Base-by-base conservation (phyloP, 306 rosid species). In the Lathyrus aphaca region DNA sequence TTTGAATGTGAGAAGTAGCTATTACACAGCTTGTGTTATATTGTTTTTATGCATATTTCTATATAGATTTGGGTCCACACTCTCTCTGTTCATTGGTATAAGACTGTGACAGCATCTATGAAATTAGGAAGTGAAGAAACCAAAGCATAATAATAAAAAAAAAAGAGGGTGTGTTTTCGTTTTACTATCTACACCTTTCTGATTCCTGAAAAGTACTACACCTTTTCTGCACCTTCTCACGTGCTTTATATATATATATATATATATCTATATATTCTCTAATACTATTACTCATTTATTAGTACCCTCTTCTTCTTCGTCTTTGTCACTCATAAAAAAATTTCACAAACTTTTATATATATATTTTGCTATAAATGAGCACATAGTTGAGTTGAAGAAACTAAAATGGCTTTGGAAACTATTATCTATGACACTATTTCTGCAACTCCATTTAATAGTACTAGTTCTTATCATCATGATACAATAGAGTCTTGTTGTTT, bases 1-100 rank as follows among this genome's bases (percentile, higher is more conserved):
- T 87, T 85, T 90, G 94, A 87, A 87, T 82, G 91, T 73, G 94
- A 80, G 80, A 82, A 46, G 89, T 84, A 74, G 84, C 91, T 82
- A 76, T 83, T 77, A 74, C 89, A 81, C 91, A 87, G 94, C 88
- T 86, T 56, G 81, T 56, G 81, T 82, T 80, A 1, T 71, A 76
- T 84, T 90, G 96, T 87, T 86, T 86, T 77, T 82, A 80, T 87
- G 85, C 89, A 44, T 77, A 86, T 77, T 85, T 87, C 91, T 75
- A 87, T 84, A 82, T 84, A 74, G 89, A 90, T 87, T 87, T 86
- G 89, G 89, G 94, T 73, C 96, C 94, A 86, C 80, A n/a, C 59
- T 53, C 59, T 53, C 59, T 53, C 43, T 15, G 8, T 60, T 10
- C 46, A 16, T 60, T 58, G 42, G 72, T 80, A 64, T 69, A 71